Percentiles rank a stretch among this genome's conserved stretches.
Evolutionary conservation across 805 yeast species (phyloP).

Genomic region (Cyberlindnera euphorbiiphila): DNA sequence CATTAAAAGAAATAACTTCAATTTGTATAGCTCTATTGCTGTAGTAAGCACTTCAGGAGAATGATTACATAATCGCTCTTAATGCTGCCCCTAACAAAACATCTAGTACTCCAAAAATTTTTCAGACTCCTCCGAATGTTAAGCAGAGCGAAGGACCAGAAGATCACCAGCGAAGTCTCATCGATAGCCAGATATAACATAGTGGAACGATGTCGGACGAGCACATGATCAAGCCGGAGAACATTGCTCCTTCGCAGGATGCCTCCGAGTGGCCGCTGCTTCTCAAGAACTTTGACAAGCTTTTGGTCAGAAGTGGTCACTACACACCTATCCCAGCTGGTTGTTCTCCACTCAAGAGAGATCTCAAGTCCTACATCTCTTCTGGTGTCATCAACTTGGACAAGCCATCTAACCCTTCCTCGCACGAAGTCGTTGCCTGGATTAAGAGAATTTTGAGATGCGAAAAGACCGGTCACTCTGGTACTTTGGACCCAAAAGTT

Average conservation of each 20-base stretch:
- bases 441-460: constrained; percentile 90
- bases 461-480: constrained; percentile 98
- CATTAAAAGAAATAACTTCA: background rate
- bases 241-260: constrained; percentile 71
- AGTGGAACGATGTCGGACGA: constrained; percentile 51
- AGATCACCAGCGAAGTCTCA: constrained; percentile 9
- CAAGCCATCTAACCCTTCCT: constrained; percentile 97
- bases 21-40: too few species aligned
- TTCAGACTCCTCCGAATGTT: too few species aligned
- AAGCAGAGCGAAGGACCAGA: constrained; percentile 4
- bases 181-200: background rate
- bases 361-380: constrained; percentile 80
- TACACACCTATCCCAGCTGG: constrained; percentile 98
- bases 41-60: too few species aligned
- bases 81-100: constrained; percentile 1
- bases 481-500: constrained; percentile 97
- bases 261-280: constrained; percentile 95
- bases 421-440: constrained; percentile 99
- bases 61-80: constrained; percentile 1
- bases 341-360: constrained; percentile 91
- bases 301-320: constrained; percentile 93
- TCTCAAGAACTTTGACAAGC: constrained; percentile 88
- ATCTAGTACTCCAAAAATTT: constrained; percentile 14
- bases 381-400: constrained; percentile 97
- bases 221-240: constrained; percentile 84